Percentiles rank a stretch among this genome's conserved stretches.
phyloP scores from a whole-genome alignment of 345 rosid species.

The Balakata baccata region DNA sequence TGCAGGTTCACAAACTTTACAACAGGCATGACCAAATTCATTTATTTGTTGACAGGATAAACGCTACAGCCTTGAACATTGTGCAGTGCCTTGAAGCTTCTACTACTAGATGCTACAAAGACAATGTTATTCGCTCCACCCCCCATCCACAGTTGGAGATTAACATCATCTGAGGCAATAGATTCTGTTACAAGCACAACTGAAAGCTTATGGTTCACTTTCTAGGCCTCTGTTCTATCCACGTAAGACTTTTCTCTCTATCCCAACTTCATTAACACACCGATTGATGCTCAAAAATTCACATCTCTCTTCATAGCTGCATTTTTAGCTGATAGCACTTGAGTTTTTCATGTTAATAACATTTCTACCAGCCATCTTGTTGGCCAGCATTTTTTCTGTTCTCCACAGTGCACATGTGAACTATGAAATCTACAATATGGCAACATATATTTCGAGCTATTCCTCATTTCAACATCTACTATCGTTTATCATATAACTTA shows the following conservation, averaged over 20 bases:
- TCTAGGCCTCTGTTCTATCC: neutral
- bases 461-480: neutral
- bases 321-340: neutral
- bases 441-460: neutral
- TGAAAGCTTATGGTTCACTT: neutral
- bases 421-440: neutral
- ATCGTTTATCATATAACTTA: neutral
- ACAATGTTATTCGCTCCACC: neutral
- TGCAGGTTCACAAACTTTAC: neutral
- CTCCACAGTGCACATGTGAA: neutral
- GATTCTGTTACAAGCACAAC: neutral
- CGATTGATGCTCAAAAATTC: neutral
- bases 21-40: neutral
- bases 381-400: neutral
- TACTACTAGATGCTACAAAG: neutral
- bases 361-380: neutral
- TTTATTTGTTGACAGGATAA: neutral
- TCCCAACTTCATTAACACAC: neutral
- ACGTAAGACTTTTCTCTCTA: neutral
- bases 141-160: neutral
- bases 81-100: neutral
- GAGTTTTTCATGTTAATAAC: neutral
- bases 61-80: neutral
- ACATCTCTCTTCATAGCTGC: neutral
- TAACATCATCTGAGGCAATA: neutral